Evolutionary conservation across 139 green algal species (phyloP).

Genomic region (Closterium sp.): DNA sequence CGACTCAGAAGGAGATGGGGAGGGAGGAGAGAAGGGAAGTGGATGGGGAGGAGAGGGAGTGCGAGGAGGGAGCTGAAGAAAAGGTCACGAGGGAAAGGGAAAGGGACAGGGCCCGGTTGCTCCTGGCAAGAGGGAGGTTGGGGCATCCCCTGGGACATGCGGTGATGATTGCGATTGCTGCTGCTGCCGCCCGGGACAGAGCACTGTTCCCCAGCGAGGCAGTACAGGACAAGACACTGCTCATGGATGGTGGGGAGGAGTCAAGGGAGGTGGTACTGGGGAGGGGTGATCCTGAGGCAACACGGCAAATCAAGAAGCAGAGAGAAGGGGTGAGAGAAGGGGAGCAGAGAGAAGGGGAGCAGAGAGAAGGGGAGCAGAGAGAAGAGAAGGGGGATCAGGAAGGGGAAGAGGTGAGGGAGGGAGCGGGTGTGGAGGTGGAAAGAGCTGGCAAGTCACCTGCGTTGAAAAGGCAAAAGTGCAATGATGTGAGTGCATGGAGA

Average conservation of each 20-base stretch:
- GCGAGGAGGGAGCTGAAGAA: no score
- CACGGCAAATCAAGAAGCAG: neutral
- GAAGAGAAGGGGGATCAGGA: neutral
- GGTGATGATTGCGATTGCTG: neutral
- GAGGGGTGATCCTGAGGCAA: neutral
- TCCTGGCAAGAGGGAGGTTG: neutral
- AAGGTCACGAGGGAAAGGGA: neutral
- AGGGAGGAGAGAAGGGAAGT: no score
- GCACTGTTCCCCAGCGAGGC: neutral
- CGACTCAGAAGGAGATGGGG: no score
- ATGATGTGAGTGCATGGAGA: neutral
- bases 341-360: neutral
- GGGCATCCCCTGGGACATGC: neutral
- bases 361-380: neutral
- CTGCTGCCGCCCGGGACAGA: neutral
- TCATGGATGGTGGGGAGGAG: neutral
- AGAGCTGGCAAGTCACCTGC: neutral
- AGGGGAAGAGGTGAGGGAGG: neutral
- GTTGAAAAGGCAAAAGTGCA: neutral
- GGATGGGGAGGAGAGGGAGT: no score
- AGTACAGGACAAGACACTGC: neutral
- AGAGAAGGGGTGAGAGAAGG: no score
- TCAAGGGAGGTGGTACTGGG: neutral
- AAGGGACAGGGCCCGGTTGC: no score
- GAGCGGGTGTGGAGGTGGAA: neutral